Percentiles rank a stretch among this genome's conserved stretches.
Evolutionary conservation across 768 basidiomycete genomes (phyloP).

Genomic region (Ramaria sp.): DNA sequence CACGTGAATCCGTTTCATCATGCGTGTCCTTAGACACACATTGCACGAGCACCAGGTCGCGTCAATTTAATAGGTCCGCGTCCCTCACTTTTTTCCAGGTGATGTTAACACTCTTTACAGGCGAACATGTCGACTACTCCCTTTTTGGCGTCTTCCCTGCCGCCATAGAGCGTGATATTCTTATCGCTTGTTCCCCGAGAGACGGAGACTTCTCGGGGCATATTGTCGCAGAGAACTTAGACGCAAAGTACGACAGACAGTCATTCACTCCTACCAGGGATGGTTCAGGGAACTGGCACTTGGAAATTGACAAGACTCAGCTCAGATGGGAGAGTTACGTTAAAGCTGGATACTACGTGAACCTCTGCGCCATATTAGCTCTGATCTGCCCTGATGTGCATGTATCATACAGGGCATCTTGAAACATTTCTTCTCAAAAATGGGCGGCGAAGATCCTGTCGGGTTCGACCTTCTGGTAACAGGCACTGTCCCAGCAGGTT

Average conservation of each 20-base stretch:
- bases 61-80: slow-evolving; percentile 42
- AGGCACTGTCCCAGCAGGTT: slow-evolving; percentile 78
- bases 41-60: slow-evolving; percentile 69
- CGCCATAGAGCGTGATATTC: slow-evolving; percentile 76
- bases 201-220: slow-evolving; percentile 23
- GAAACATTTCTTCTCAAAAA: slow-evolving; percentile 43
- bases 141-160: slow-evolving; percentile 77
- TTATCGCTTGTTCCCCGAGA: slow-evolving; percentile 61
- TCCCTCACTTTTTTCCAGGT: background rate
- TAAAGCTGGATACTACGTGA: slow-evolving; percentile 74
- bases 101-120: slow-evolving; percentile 22
- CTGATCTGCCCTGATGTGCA: background rate
- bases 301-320: slow-evolving; percentile 61
- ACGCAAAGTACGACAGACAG: slow-evolving; percentile 46
- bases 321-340: slow-evolving; percentile 83
- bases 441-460: slow-evolving; percentile 27
- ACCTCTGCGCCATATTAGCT: slow-evolving; percentile 16
- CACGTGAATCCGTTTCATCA: background rate
- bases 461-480: slow-evolving; percentile 68
- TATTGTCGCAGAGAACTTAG: slow-evolving; percentile 20
- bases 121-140: slow-evolving; percentile 79
- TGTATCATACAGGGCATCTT: slow-evolving; percentile 62
- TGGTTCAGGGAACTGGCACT: slow-evolving; percentile 38
- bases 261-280: slow-evolving; percentile 43
- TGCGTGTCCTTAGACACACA: slow-evolving; percentile 28